Conservation (phyloP, 139 green algal species). For the Zygnema circumcarinatum region DNA sequence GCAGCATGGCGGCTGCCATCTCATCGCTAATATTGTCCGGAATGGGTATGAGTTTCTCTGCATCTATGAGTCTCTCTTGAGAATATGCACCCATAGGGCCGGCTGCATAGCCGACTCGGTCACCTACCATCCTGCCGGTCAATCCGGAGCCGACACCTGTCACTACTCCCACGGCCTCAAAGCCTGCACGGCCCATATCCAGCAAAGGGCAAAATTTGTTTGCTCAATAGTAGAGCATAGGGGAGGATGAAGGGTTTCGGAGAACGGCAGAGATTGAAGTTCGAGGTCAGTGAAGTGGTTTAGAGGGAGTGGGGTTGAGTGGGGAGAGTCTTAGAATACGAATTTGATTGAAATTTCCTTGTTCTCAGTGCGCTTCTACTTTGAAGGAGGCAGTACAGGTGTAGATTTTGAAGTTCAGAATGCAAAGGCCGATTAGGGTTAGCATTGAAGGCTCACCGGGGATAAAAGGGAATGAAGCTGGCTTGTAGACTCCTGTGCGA, state of each 20-base stretch:
- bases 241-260: too few relatives aligned
- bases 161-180: slow-evolving; percentile 45
- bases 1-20: slow-evolving; percentile 36
- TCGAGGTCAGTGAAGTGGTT: too few relatives aligned
- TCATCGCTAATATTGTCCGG: slow-evolving; percentile 29
- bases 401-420: too few relatives aligned
- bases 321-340: too few relatives aligned
- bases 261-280: too few relatives aligned
- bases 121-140: slow-evolving; percentile 24
- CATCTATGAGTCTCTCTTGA: slow-evolving; percentile 40
- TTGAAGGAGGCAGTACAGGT: too few relatives aligned
- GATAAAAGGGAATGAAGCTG: slow-evolving; percentile 34
- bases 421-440: too few relatives aligned
- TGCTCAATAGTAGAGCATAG: neutral
- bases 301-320: too few relatives aligned
- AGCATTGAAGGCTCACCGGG: slow-evolving; percentile 6
- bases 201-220: neutral
- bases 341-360: too few relatives aligned
- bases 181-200: slow-evolving; percentile 14
- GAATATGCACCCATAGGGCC: slow-evolving; percentile 27
- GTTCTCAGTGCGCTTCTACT: too few relatives aligned
- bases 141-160: slow-evolving; percentile 31
- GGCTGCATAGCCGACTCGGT: slow-evolving; percentile 32
- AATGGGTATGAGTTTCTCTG: slow-evolving; percentile 34
- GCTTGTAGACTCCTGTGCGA: slow-evolving; percentile 23